Percentiles rank a stretch among this genome's conserved stretches.
Evolutionary conservation across 129 eudicot species (phyloP).

Genomic region (Oenanthe sinensis): DNA sequence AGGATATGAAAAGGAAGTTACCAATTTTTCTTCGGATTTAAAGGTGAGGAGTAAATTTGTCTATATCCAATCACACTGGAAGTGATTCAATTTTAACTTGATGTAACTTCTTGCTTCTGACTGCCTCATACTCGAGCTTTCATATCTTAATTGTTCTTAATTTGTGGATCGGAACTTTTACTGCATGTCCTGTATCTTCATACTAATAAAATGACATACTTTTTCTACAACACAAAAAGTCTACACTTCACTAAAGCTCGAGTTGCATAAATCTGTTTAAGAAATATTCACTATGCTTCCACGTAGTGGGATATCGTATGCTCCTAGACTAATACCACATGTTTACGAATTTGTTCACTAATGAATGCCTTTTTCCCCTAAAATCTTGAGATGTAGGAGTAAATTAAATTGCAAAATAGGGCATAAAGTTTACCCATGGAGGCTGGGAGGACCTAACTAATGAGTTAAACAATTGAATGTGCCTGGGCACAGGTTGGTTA

Average conservation of each 20-base stretch:
- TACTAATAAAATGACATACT: too few species aligned
- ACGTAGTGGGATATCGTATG: background rate
- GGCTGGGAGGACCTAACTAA: too few species aligned
- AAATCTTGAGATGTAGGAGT: background rate
- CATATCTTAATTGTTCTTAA: background rate
- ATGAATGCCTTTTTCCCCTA: background rate
- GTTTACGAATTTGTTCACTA: too few species aligned
- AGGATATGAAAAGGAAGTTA: slow-evolving; percentile 50
- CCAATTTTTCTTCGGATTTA: slow-evolving; percentile 55
- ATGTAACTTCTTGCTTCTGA: too few species aligned
- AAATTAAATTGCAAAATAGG: background rate
- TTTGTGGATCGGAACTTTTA: too few species aligned
- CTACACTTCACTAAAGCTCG: background rate
- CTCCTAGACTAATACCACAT: background rate
- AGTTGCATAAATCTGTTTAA: background rate
- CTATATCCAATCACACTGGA: background rate
- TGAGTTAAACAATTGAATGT: too few species aligned
- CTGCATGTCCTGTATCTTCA: too few species aligned
- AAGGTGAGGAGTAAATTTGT: slow-evolving; percentile 27
- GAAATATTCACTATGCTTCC: background rate
- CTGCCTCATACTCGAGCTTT: too few species aligned
- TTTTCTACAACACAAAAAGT: too few species aligned
- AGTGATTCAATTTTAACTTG: background rate
- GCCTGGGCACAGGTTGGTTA: background rate
- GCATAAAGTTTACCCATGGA: background rate